Percentiles rank a stretch among this genome's conserved stretches.
Conservation (phyloP, 2,329 filamentous ascomycete genomes). For the Microcyclospora tardicrescens region DNA sequence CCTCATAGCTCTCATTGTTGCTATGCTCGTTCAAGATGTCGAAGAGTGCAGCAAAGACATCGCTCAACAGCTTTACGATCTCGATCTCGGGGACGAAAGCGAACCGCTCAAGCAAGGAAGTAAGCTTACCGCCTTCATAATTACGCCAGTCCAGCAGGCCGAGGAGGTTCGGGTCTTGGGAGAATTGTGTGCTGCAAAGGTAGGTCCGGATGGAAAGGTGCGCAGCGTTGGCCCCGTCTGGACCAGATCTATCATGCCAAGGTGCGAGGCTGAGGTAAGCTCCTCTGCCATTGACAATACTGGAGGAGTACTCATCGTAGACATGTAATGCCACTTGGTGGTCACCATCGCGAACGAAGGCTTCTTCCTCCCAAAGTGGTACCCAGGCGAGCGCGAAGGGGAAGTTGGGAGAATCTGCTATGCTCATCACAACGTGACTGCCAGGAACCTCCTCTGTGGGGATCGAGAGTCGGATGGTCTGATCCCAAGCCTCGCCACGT, state of each 20-base stretch:
- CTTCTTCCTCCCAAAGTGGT: slow-evolving; percentile 83
- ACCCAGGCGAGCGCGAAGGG: slow-evolving; percentile 89
- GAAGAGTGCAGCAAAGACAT: slow-evolving; percentile 85
- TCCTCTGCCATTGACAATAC: slow-evolving; percentile 58
- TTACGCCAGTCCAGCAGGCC: slow-evolving; percentile 65
- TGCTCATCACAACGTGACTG: slow-evolving; percentile 77
- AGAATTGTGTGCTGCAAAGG: slow-evolving; percentile 88
- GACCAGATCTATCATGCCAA: slow-evolving; percentile 55
- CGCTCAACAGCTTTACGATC: slow-evolving; percentile 81
- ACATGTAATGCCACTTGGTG: slow-evolving; percentile 77
- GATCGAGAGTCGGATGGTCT: slow-evolving; percentile 72
- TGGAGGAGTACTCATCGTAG: slow-evolving; percentile 80
- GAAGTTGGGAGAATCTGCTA: slow-evolving; percentile 73
- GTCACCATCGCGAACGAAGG: slow-evolving; percentile 74
- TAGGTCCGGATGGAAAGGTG: slow-evolving; percentile 65
- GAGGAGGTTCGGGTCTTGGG: slow-evolving; percentile 76
- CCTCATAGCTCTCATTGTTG: slow-evolving; percentile 85
- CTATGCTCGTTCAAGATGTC: slow-evolving; percentile 80
- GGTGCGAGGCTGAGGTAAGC: slow-evolving; percentile 80
- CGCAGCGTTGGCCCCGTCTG: slow-evolving; percentile 66
- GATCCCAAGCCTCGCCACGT: slow-evolving; percentile 71
- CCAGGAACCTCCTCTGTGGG: slow-evolving; percentile 66
- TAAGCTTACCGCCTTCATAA: slow-evolving; percentile 52
- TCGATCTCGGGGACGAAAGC: slow-evolving; percentile 95
- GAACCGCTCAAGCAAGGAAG: slow-evolving; percentile 64